These are phyloP conservation scores for Cyberlindnera bimundalis DNA, from an alignment of 805 yeast species.

Conservation along the genomic window DNA sequence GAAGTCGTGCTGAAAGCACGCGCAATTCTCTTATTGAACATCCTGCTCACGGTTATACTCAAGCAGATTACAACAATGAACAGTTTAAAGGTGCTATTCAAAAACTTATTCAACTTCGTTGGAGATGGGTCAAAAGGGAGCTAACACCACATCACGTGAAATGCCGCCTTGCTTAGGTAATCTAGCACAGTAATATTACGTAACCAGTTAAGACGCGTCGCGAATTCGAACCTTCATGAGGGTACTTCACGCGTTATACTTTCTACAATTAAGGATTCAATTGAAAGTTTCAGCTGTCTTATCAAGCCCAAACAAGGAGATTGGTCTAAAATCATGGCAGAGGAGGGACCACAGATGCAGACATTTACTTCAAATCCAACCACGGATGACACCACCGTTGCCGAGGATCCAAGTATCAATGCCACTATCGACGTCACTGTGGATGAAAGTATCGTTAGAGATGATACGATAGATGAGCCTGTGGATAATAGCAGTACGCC, in stretches of 20 bases:
- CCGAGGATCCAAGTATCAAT: slow-evolving; percentile 17
- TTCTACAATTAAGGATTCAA: too few species aligned
- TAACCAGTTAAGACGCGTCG: too few species aligned
- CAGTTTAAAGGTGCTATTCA: too few species aligned
- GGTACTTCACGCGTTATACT: too few species aligned
- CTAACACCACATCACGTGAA: slow-evolving; percentile 6
- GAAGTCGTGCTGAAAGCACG: slow-evolving; percentile 14
- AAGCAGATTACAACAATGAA: too few species aligned
- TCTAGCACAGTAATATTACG: not conserved
- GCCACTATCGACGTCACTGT: slow-evolving; percentile 14
- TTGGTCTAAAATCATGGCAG: slow-evolving; percentile 1
- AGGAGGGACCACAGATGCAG: slow-evolving; percentile 23
- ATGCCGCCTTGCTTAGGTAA: too few species aligned
- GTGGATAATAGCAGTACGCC: slow-evolving; percentile 11
- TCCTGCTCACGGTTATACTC: not conserved
- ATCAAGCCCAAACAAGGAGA: not conserved
- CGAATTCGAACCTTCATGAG: too few species aligned
- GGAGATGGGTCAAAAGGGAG: slow-evolving; percentile 2
- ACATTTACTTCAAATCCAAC: slow-evolving; percentile 16
- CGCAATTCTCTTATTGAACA: slow-evolving; percentile 11
- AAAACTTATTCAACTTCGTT: not conserved
- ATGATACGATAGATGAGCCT: slow-evolving; percentile 12
- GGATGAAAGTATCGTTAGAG: slow-evolving; percentile 8
- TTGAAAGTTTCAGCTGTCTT: too few species aligned
- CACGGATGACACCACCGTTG: slow-evolving; percentile 13